phyloP scores from a whole-genome alignment of 805 yeast genomes.

The Huiozyma naganishii region DNA sequence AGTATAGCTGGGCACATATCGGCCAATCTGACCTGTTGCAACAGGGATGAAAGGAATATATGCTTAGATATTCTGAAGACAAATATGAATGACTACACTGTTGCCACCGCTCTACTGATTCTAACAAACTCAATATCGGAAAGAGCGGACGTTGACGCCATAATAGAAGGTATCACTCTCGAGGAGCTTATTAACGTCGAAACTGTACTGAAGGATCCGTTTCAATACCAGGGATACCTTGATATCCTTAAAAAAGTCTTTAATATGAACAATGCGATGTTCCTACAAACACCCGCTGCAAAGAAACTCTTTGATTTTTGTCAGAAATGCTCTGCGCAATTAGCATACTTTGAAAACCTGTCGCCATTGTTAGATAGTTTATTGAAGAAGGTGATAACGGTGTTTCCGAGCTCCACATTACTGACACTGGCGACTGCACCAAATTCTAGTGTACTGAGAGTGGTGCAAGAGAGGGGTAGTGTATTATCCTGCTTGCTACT shows the following conservation, averaged over 20 bases:
- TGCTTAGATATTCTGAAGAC: slow-evolving; percentile 9
- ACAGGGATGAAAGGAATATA: slow-evolving; percentile 11
- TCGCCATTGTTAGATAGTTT: slow-evolving; percentile 14
- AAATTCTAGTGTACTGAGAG: slow-evolving; percentile 4
- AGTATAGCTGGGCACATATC: slow-evolving; percentile 21
- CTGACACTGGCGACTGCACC: not conserved
- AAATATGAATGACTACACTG: slow-evolving; percentile 12
- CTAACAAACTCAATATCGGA: slow-evolving; percentile 21
- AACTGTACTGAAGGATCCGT: slow-evolving; percentile 19
- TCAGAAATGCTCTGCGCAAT: slow-evolving; percentile 18
- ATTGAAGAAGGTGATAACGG: slow-evolving; percentile 20
- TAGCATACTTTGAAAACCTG: slow-evolving; percentile 17
- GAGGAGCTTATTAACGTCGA: slow-evolving; percentile 9
- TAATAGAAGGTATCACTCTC: slow-evolving; percentile 8
- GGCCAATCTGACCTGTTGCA: slow-evolving; percentile 14
- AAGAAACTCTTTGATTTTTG: slow-evolving; percentile 7
- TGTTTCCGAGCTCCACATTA: slow-evolving; percentile 18
- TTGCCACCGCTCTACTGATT: slow-evolving; percentile 18
- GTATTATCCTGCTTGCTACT: slow-evolving; percentile 17
- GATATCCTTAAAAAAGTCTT: slow-evolving; percentile 21
- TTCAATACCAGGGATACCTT: slow-evolving; percentile 25
- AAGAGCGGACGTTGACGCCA: slow-evolving; percentile 12
- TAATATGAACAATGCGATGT: slow-evolving; percentile 15
- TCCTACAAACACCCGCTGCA: slow-evolving; percentile 9
- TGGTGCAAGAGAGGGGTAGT: slow-evolving; percentile 15